A percentile compares a stretch with the other conserved stretches of the same genome.
Evolutionary conservation across 176 grass and related monocot genomes (phyloP).

Genomic region (Chrysopogon serrulatus): DNA sequence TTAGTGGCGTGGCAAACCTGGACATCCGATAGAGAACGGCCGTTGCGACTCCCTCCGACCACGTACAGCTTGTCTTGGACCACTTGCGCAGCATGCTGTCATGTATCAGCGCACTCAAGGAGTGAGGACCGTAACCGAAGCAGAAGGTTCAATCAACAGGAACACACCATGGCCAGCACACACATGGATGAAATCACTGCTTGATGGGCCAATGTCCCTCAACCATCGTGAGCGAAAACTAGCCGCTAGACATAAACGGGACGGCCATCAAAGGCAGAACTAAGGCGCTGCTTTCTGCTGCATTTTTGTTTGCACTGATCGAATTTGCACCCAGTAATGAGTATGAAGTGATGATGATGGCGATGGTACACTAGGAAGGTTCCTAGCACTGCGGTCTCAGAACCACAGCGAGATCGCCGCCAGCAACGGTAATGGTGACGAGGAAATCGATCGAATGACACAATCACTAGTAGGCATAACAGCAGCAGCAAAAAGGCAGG

Average conservation of each 20-base stretch:
- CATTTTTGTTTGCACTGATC: background rate
- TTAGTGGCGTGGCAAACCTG: slow-evolving; percentile 37
- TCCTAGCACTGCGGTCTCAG: background rate
- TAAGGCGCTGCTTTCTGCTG: background rate
- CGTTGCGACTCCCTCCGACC: slow-evolving; percentile 89
- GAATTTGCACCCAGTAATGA: background rate
- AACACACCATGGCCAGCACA: background rate
- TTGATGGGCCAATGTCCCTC: background rate
- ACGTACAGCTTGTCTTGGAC: slow-evolving; percentile 72
- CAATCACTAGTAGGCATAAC: background rate
- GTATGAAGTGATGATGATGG: background rate
- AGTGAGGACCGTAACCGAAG: background rate
- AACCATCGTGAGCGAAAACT: background rate
- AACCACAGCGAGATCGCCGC: background rate
- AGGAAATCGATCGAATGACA: background rate
- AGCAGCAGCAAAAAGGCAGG: background rate
- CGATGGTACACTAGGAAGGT: background rate
- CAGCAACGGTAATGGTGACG: background rate
- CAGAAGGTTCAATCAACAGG: background rate
- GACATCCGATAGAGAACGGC: slow-evolving; percentile 77
- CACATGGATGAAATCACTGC: background rate
- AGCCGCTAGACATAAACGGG: background rate
- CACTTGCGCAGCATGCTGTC: slow-evolving; percentile 86
- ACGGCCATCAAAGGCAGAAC: background rate
- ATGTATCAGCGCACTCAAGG: background rate